Evolutionary conservation across 768 basidiomycete genomes (phyloP), one percentile per base, ranked within the genome.

Genomic region (Russula griseocarnosa): DNA sequence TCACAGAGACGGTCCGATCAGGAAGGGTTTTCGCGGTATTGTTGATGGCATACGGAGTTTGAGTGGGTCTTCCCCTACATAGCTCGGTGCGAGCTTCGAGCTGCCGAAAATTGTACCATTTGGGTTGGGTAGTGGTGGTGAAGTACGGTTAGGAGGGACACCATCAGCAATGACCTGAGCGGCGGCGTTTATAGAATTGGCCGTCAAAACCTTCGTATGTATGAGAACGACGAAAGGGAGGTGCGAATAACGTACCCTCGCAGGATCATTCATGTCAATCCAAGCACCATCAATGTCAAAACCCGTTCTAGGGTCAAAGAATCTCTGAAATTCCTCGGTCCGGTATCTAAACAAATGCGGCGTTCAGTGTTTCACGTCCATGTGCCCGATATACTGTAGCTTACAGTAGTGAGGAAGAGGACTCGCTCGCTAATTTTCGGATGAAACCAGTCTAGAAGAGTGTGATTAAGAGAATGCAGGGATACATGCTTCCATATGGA

Each of bases 201-300:
- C 11, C 34, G 51, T 40, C 24, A n/a, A 55, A 22, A 52, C 11
- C 22, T 6, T 11, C 46, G 5, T 22, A 32, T 26, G 5, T 36
- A 22, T 46, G 20, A 46, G 24, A 10, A 42, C 3, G 3, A 20
- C 5, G n/a, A 42, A 30, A 30, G 30, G 22, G 6, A 42, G 16
- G 13, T 14, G 28, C 18, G 11, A 36, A 8, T 24, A 24, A 30
- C 81, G 28, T 67, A 87, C 86, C 64, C 80, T 88, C 3, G 85
- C 72, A 7, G 87, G 87, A 64, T 88, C 87, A 70, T 89, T 88
- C 86, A 86, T 87, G 67, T 87, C 86, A 28, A 88, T 87, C 88
- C 87, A 89, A 20, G 81, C 81, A 11, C 86, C 87, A 65, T 87
- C 86, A 34, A 87, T 87, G 62, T 87, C 83, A 10, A 89, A 64